Base-by-base conservation (phyloP, 106 monocot genomes). In the Alisma plantagoaquatica region DNA sequence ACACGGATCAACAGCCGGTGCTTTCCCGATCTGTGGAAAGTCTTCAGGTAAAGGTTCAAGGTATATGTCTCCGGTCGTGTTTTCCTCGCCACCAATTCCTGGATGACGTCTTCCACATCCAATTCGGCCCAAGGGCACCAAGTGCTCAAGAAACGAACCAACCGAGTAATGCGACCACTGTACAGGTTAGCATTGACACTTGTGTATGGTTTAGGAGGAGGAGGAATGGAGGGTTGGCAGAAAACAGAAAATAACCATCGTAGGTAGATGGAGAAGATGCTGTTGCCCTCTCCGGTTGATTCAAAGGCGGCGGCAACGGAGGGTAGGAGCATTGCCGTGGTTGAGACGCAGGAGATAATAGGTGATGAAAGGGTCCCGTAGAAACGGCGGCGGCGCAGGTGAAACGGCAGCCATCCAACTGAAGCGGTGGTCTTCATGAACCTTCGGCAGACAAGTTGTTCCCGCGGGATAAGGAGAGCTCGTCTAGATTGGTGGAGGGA, bases 1-100 rank as follows among this genome's bases (percentile, higher is more conserved):
- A 65, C 28, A 41, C 54, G 31, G 10, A 54, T 3, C n/a, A 54
- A 43, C 9, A 8, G 1, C 16, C 23, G 11, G 45, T 65, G 29
- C 3, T 45, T 16, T 12, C 18, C 35, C 20, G 27, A 50, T 4
- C 21, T 23, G 19, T 18, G 53, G 53, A 23, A 30, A 15, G 18
- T 53, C 24, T 29, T 29, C 5, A 53, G 17, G 2, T 25, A 19
- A 5, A 29, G 29, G 5, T 53, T 53, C 29, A 53, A 30, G 1
- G 3, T 3, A 6, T 26, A 15, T 15, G 30, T 38, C 9, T 38
- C 35, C 35, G 14, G 14, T 6, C 35, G 6, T 7, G 35, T 6
- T 14, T 14, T 38, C 35, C 9, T 14, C 35, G 35, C 6, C 9
- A 38, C 9, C 35, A 38, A 7, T 38, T 38, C 35, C 6, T 38